Evolutionary conservation across 75 land plant species (phyloP), one percentile per base, ranked within the genome.

Genomic region (Selaginella tamariscina): DNA sequence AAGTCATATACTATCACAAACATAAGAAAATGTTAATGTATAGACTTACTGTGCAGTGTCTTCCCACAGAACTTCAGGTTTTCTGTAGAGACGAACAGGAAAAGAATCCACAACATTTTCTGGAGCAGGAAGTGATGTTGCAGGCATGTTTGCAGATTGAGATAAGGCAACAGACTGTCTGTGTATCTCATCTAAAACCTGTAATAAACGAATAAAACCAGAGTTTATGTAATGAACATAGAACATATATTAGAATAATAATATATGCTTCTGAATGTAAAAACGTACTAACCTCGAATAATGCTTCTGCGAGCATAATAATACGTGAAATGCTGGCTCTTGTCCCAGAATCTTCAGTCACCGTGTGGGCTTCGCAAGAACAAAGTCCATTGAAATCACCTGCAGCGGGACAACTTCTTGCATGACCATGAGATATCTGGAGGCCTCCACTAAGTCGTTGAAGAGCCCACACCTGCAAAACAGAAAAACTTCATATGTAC

Each of bases 181-280:
- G 79, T 91, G 97, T 27, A 91, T 88, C 78, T 88, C 93, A 78
- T 91, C 97, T 62, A 91, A 73, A 8, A 91, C 94, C 97, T 91
- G 74, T 56, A 80, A 44, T 21, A 56, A n/a, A 18, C 13, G 13
- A 70, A 70, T 20, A 15, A 30, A 24, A 29, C 27, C 24, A 31
- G 1, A 39, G 18, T 28, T 26, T 18, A 66, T 33, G 23, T 33
- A 24, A 54, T 33, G 2, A 5, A 1, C 8, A 33, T 2, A 39
- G 26, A 54, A 67, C 27, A 29, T 8, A 29, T 31, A 24, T 27
- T 8, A 65, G 27, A 65, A 65, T 22, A 2, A n/a, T n/a, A 8
- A 2, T 5, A 24, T 2, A 65, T 27, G n/a, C n/a, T n/a, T n/a
- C n/a, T 15, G 49, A 39, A 39, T 39, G 49, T 5, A 39, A 39